Percentiles rank a stretch among this genome's conserved stretches.
phyloP scores from a whole-genome alignment of 768 basidiomycete genomes.

The Neoboletus brunneissimus region DNA sequence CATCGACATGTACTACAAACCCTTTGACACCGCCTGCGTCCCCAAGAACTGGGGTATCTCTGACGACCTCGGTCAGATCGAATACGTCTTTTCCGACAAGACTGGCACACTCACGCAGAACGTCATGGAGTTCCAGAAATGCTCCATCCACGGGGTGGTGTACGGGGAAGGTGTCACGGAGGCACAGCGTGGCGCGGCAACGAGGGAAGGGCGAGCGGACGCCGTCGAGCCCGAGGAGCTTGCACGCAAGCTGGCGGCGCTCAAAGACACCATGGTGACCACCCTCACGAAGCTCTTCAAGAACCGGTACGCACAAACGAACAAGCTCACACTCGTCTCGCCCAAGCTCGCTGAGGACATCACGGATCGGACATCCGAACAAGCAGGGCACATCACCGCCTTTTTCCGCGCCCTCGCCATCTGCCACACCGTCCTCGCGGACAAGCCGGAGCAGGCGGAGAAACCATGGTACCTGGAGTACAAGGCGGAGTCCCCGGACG shows the following conservation, averaged over 20 bases:
- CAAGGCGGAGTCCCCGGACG: constrained; percentile 96
- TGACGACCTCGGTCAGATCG: constrained; percentile 97
- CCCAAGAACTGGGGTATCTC: constrained; percentile 99
- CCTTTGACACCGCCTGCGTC: constrained; percentile 82
- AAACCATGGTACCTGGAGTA: constrained; percentile 72
- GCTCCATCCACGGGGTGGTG: constrained; percentile 75
- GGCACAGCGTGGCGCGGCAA: constrained; percentile 89
- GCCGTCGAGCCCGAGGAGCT: constrained; percentile 70
- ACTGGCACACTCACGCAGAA: constrained; percentile 98
- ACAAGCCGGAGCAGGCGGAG: constrained; percentile 59
- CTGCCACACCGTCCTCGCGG: constrained; percentile 89
- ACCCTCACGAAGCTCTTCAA: constrained; percentile 78
- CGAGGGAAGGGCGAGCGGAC: constrained; percentile 71
- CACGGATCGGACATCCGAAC: constrained; percentile 53
- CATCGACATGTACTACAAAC: constrained; percentile 91
- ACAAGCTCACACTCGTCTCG: constrained; percentile 85
- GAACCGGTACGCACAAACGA: constrained; percentile 79
- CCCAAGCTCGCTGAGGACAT: constrained; percentile 82
- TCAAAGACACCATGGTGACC: constrained; percentile 75
- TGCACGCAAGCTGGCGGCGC: constrained; percentile 53
- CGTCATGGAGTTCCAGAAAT: constrained; percentile 98
- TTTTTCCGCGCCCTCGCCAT: constrained; percentile 96
- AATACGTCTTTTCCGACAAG: constrained; percentile 93
- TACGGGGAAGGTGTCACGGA: constrained; percentile 97
- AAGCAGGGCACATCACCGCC: constrained; percentile 65